Conservation (phyloP, 2,329 filamentous ascomycete species). For the Mollisiaceae sp. region DNA sequence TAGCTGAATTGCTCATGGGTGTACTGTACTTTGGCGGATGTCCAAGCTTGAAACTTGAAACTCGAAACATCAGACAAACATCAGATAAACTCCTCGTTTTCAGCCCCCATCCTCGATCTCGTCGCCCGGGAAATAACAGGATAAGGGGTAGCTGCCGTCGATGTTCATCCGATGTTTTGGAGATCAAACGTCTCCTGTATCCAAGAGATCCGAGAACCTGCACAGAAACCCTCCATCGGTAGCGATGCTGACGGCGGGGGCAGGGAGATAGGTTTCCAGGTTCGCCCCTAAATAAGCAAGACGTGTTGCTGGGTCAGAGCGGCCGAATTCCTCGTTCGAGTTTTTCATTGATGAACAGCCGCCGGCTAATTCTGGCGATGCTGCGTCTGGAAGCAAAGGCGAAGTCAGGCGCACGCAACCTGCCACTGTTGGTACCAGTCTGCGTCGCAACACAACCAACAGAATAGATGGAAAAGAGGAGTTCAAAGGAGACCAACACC, state of each 20-base stretch:
- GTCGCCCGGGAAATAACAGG: constrained; percentile 4
- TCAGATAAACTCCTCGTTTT: constrained; percentile 6
- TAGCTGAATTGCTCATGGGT: not conserved
- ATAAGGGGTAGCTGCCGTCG: constrained; percentile 1
- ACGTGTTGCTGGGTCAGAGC: constrained; percentile 14
- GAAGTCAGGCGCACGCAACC: not conserved
- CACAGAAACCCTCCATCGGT: not conserved
- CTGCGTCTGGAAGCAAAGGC: not conserved
- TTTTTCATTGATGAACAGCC: constrained; percentile 27
- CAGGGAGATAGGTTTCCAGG: constrained; percentile 3
- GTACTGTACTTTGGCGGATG: not conserved
- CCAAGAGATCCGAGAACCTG: not conserved
- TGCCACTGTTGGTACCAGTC: not conserved
- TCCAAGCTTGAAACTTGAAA: not conserved
- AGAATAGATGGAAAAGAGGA: not conserved
- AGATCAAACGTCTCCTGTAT: constrained; percentile 13
- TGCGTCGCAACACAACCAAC: not conserved
- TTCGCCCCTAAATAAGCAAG: constrained; percentile 6
- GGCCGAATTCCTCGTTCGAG: constrained; percentile 1
- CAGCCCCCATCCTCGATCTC: not conserved
- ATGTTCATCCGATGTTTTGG: constrained; percentile 10
- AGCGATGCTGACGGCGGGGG: constrained; percentile 9
- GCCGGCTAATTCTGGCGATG: constrained; percentile 22
- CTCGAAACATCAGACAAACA: constrained; percentile 5
- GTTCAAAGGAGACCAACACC: not conserved